A percentile compares a stretch with the other conserved stretches of the same genome.
Conservation (phyloP, 352 stramenopile genomes). For the Phytophthora meadii region DNA sequence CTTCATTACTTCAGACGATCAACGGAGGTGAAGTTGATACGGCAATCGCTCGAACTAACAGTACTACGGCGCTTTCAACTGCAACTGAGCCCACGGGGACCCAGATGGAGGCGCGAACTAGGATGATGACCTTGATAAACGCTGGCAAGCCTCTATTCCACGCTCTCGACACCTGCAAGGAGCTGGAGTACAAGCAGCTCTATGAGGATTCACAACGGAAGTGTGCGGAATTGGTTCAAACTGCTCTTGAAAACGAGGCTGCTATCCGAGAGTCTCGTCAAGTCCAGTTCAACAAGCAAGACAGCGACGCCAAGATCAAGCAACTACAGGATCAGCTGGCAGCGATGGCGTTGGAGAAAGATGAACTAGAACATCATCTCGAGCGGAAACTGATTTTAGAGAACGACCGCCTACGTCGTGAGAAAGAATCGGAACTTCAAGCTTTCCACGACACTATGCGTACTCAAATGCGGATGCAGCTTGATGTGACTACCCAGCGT, state of each 20-base stretch:
- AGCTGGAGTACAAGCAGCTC: constrained; percentile 61
- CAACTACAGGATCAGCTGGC: constrained; percentile 36
- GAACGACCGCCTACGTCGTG: constrained; percentile 55
- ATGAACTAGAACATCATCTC: constrained; percentile 54
- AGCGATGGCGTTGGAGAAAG: constrained; percentile 41
- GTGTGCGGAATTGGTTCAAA: constrained; percentile 41
- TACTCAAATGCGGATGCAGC: constrained; percentile 56
- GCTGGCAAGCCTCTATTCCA: constrained; percentile 59
- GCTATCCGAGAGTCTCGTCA: constrained; percentile 45
- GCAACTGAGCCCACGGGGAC: constrained; percentile 14
- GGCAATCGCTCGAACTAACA: constrained; percentile 11
- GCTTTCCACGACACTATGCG: constrained; percentile 55
- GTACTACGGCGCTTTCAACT: constrained; percentile 5
- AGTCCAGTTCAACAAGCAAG: constrained; percentile 47
- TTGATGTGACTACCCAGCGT: constrained; percentile 67
- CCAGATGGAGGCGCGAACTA: constrained; percentile 26
- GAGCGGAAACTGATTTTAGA: constrained; percentile 71
- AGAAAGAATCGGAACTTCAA: constrained; percentile 56
- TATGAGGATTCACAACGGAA: constrained; percentile 52
- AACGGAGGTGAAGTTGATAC: constrained; percentile 31
- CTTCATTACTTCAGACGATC: constrained; percentile 56
- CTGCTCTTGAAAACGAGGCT: constrained; percentile 36
- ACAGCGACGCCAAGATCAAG: constrained; percentile 37
- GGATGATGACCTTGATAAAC: constrained; percentile 49
- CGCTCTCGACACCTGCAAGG: constrained; percentile 59